Evolutionary conservation across 345 rosid species (phyloP), one percentile per base, ranked within the genome.

Genomic region (Luvunga scandens): DNA sequence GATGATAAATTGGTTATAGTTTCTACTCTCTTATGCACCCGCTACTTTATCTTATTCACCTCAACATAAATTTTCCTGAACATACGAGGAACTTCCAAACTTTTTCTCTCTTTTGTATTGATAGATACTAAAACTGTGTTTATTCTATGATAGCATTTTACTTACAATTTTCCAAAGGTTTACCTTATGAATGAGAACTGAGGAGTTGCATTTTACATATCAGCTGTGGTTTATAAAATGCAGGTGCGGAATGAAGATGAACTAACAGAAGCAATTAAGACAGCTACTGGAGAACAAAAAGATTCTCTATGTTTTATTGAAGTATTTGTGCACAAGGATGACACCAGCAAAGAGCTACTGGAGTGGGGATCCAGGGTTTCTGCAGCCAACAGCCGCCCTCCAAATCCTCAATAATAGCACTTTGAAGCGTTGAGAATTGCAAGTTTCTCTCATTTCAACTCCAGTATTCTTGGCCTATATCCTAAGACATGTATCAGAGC

Each of bases 341-440:
- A 91, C 76, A 91, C 95, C 7, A 91, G 95, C 85, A 91, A 91
- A 87, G 95, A 91, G 90, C 81, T 91, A 33, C 88, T 91, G 65
- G 95, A 91, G 84, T 91, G 95, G 95, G 95, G 95, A 68, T 91
- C 95, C 27, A 80, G 95, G 19, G 95, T 91, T 75, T 73, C 95
- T 57, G 75, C 89, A 18, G 95, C 95, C 0, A 91, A 91, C 78
- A 74, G 93, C 75, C 90, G 95, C 53, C 88, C 91, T 66, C 95
- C 95, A 7, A 91, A 91, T 81, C 93, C 93, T 25, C 95, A 91
- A 78, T 91, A 91, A 78, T 91, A 84, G 67, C 8, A 21, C 19
- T 16, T 45, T 0, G 62, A 30, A 22, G 69, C 45, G 64, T 64
- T 18, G 18, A 61, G 56, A 2, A 60, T 39, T 61, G 10, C 1